These are phyloP conservation scores for Senna siamea DNA, from an alignment of 306 rosid genomes.

Conservation along the genomic window DNA sequence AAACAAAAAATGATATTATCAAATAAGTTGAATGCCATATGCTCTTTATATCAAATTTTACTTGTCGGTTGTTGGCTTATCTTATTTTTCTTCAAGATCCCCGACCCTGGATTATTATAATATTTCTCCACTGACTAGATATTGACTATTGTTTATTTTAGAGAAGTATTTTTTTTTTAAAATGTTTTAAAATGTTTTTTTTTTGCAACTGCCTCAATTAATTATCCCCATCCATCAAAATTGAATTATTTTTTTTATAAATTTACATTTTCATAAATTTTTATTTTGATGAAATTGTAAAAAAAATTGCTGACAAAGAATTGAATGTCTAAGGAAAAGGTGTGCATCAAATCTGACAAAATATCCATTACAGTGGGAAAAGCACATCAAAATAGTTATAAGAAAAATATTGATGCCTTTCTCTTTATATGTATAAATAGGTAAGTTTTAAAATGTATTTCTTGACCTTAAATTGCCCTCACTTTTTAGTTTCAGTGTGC, in stretches of 20 bases:
- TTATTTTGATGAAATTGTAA: not conserved
- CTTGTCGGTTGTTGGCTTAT: conserved; percentile 7
- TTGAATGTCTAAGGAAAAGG: not conserved
- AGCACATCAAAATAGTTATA: not conserved
- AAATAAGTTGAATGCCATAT: not conserved
- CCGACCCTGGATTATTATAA: not conserved
- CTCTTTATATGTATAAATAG: not conserved
- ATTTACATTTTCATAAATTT: not conserved
- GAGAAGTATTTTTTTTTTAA: too few relatives aligned
- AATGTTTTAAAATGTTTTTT: too few relatives aligned
- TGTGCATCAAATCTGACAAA: not conserved
- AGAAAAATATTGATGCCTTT: not conserved
- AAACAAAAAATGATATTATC: conserved; percentile 11
- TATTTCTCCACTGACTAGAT: too few relatives aligned
- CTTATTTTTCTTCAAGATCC: not conserved
- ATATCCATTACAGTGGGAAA: not conserved
- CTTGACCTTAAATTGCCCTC: not conserved
- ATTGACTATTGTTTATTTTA: too few relatives aligned
- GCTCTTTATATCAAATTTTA: conserved; percentile 5
- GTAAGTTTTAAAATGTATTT: not conserved
- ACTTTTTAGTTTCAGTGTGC: not conserved
- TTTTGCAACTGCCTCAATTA: not conserved
- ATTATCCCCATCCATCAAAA: not conserved
- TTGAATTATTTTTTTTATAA: too few relatives aligned
- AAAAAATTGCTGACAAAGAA: not conserved